phyloP scores from a whole-genome alignment of 805 yeast genomes.

The Teunomyces tritomae region DNA sequence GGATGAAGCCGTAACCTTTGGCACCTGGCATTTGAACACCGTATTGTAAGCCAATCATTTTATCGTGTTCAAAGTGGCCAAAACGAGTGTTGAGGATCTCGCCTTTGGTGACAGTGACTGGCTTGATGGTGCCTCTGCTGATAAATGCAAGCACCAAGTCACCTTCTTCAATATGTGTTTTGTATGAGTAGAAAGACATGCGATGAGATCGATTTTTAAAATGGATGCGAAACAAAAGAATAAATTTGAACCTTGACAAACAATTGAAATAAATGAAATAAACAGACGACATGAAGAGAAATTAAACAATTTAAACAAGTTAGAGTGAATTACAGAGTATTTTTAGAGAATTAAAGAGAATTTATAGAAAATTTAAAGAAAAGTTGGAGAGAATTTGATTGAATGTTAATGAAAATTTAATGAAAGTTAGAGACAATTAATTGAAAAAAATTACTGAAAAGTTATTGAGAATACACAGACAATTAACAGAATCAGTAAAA shows the following conservation, averaged over 20 bases:
- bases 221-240: not conserved
- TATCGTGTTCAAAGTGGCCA: constrained; percentile 82
- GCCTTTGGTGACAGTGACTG: constrained; percentile 59
- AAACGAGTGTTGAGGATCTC: constrained; percentile 76
- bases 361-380: not conserved
- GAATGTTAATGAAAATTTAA: too few relatives aligned
- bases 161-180: constrained; percentile 73
- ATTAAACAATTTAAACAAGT: not conserved
- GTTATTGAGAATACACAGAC: too few relatives aligned
- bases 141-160: constrained; percentile 86
- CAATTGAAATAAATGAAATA: not conserved
- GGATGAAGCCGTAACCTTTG: constrained; percentile 80
- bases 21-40: constrained; percentile 83
- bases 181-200: constrained; percentile 57
- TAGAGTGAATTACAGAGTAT: not conserved
- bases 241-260: not conserved
- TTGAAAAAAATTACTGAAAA: too few relatives aligned
- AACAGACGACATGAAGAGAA: not conserved
- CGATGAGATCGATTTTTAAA: constrained; percentile 1
- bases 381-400: too few relatives aligned
- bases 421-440: too few relatives aligned
- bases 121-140: constrained; percentile 75
- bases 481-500: too few relatives aligned
- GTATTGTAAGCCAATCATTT: constrained; percentile 75
- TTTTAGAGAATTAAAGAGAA: not conserved